Evolutionary conservation across 768 basidiomycete species (phyloP), one percentile per base, ranked within the genome.

Genomic region (Termitomyces sp.): DNA sequence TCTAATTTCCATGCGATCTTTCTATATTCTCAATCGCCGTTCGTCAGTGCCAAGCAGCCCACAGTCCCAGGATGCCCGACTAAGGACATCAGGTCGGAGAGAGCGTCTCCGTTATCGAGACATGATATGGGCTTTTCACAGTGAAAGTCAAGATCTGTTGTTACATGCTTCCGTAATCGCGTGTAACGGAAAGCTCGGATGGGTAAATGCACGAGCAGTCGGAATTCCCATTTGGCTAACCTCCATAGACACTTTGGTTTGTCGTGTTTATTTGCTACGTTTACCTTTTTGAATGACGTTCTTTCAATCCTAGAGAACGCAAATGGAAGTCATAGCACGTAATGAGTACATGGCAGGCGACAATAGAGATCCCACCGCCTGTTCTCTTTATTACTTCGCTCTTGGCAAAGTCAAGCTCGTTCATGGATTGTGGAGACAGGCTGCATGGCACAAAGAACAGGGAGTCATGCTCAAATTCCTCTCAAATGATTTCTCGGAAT

Each of bases 111-210:
- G 91, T 20, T 94, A 89, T 69, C 84, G 97, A 32, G 96, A 99
- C 68, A 92, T 98, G 75, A 79, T 98, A 25, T 99, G 96, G 95
- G 96, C 95, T 0, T 95, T 89, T 66, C 90, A 97, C 62, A 97
- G 94, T 64, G 94, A 97, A 69, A 91, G 86, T 64, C 94, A 99
- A 63, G 92, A 89, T 16, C 68, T 98, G 42, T 69, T 99, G 5
- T 68, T 97, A 50, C 74, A 78, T 25, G 84, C 87, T 3, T 89
- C 89, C 2, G 78, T 78, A 15, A 71, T 78, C 3, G 86, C 89
- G 12, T 95, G 91, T 62, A 81, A 82, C 35, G 88, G 85, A 0
- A 96, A 91, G 71, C 91, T 98, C 86, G 69, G 81, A 35, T 98
- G 96, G 96, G 74, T 79, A 15, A 91, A 96, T 66, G 94, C 96